Evolutionary conservation across 371 early-diverging fungal genomes (phyloP).

Genomic region (Actinomortierella wolfii): DNA sequence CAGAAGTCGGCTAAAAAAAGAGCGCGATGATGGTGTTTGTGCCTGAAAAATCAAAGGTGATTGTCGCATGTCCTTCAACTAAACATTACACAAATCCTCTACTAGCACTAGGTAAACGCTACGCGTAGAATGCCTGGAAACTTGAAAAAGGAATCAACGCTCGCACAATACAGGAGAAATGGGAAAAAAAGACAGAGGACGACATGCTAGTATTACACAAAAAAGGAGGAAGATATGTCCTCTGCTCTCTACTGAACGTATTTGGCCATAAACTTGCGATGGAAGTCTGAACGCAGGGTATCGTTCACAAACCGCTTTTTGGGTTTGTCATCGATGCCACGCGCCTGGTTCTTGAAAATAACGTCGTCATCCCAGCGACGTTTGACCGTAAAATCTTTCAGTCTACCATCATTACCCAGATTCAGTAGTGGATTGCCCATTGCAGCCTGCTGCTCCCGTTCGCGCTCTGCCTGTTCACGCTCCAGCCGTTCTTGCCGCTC

Average conservation of each 20-base stretch:
- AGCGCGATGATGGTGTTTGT: no score
- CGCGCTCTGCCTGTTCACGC: slow-evolving; percentile 62
- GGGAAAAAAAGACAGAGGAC: no score
- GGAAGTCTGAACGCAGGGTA: slow-evolving; percentile 93
- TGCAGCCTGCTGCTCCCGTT: slow-evolving; percentile 63
- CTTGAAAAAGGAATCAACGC: no score
- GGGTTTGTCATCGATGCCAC: slow-evolving; percentile 82
- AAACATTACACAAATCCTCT: no score
- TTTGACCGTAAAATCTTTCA: slow-evolving; percentile 86
- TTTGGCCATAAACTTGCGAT: slow-evolving; percentile 92
- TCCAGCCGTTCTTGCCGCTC: slow-evolving; percentile 68
- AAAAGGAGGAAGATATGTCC: not conserved
- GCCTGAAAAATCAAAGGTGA: no score
- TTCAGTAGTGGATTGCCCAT: slow-evolving; percentile 87
- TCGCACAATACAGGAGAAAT: no score
- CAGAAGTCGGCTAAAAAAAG: no score
- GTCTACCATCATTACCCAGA: slow-evolving; percentile 28
- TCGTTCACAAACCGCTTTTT: slow-evolving; percentile 97
- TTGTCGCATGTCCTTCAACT: no score
- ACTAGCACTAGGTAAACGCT: no score
- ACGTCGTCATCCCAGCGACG: slow-evolving; percentile 97
- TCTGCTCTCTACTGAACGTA: slow-evolving; percentile 66
- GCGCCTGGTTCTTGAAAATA: slow-evolving; percentile 95
- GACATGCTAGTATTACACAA: not conserved
- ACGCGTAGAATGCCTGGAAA: no score